Percentiles rank a stretch among this genome's conserved stretches.
phyloP scores from a whole-genome alignment of 371 early-diverging fungal genomes.

The Mortierella sp. region DNA sequence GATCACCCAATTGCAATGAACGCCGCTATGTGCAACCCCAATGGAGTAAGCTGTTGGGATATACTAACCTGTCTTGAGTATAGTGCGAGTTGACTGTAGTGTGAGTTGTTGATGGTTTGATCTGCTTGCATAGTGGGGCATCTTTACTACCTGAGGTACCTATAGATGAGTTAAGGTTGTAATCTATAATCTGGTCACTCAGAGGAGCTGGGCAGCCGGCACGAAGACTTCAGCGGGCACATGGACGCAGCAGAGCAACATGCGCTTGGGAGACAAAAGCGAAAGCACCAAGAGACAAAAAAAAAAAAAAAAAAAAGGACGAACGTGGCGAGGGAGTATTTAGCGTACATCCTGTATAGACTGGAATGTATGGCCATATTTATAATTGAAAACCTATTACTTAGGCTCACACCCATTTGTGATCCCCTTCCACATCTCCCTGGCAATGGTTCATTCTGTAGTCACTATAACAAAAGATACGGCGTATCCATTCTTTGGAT shows the following conservation, averaged over 20 bases:
- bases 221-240: conserved; percentile 30
- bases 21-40: conserved; percentile 63
- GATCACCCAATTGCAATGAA: conserved; percentile 76
- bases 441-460: neutral
- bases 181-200: conserved; percentile 36
- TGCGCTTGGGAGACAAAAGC: conserved; percentile 32
- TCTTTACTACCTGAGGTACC: conserved; percentile 9
- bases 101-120: conserved; percentile 7
- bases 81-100: conserved; percentile 10
- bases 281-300: neutral
- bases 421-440: neutral
- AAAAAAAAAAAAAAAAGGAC: neutral
- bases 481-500: neutral
- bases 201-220: conserved; percentile 48
- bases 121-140: conserved; percentile 16
- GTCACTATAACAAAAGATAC: no score
- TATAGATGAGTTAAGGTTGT: conserved; percentile 39
- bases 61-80: conserved; percentile 13
- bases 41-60: conserved; percentile 36
- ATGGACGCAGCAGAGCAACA: conserved; percentile 30
- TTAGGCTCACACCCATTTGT: neutral
- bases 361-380: neutral
- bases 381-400: neutral
- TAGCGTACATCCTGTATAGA: neutral
- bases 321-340: neutral